Evolutionary conservation across 2,329 filamentous ascomycete genomes (phyloP).

Genomic region (Aspergillus pseudoviridinutans): DNA sequence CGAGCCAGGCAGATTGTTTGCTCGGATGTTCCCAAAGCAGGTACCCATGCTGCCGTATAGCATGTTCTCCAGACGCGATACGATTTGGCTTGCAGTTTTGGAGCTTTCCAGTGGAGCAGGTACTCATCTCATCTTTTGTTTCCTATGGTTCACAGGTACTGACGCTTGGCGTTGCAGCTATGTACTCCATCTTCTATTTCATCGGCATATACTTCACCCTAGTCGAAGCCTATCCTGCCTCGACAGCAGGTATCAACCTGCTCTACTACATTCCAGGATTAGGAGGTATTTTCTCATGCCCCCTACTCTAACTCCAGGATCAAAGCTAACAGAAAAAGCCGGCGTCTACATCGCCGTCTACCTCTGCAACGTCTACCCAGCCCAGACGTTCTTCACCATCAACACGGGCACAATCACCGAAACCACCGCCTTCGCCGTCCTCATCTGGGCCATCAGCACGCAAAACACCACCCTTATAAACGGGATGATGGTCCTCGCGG

Average conservation of each 20-base stretch:
- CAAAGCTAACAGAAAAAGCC: conserved; percentile 21
- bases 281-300: conserved; percentile 41
- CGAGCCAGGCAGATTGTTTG: conserved; percentile 46
- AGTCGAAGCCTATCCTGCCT: conserved; percentile 51
- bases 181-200: conserved; percentile 62
- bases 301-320: not conserved
- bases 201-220: conserved; percentile 65
- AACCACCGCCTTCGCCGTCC: conserved; percentile 54
- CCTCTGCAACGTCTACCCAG: conserved; percentile 58
- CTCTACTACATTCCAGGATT: conserved; percentile 63
- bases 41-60: conserved; percentile 62
- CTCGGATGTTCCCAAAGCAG: conserved; percentile 50
- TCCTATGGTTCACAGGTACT: conserved; percentile 32
- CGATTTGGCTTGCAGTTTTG: conserved; percentile 58
- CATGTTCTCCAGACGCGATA: conserved; percentile 56
- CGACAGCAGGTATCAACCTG: conserved; percentile 54
- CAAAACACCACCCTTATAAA: conserved; percentile 52
- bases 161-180: conserved; percentile 15
- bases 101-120: conserved; percentile 58
- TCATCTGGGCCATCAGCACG: conserved; percentile 55
- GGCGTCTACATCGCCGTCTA: conserved; percentile 58
- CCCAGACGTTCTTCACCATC: conserved; percentile 59
- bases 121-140: conserved; percentile 17
- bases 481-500: conserved; percentile 63
- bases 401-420: conserved; percentile 55